Conservation (phyloP, 331 rosid species). For the Quercus lobata region DNA sequence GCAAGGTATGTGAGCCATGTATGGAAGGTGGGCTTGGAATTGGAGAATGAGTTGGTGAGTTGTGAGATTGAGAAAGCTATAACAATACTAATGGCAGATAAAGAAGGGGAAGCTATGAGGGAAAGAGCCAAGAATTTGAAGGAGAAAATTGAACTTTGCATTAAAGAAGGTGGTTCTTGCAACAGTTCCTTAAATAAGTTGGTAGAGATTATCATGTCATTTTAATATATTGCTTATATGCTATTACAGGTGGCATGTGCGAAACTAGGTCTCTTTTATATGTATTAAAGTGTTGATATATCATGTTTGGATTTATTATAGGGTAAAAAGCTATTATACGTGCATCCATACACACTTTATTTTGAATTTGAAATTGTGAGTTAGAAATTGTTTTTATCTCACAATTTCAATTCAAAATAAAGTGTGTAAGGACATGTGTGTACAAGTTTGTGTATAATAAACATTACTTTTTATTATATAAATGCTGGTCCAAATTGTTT, state of each 20-base stretch:
- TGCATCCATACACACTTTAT: background rate
- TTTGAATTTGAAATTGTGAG: too few relatives aligned
- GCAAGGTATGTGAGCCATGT: background rate
- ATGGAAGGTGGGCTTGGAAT: background rate
- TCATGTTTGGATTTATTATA: background rate
- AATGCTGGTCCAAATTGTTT: too few relatives aligned
- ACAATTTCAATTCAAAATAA: too few relatives aligned
- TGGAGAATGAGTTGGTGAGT: background rate
- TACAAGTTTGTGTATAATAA: too few relatives aligned
- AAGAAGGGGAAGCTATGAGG: conserved; percentile 39
- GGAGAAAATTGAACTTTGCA: conserved; percentile 10
- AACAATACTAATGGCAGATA: background rate
- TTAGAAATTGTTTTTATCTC: too few relatives aligned
- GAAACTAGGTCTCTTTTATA: background rate
- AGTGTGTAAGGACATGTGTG: too few relatives aligned
- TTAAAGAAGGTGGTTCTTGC: conserved; percentile 27
- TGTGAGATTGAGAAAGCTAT: background rate
- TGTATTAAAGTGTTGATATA: background rate
- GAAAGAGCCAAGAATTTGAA: conserved; percentile 35
- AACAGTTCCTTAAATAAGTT: conserved; percentile 18
- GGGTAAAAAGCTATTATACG: background rate
- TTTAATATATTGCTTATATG: background rate
- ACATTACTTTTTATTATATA: too few relatives aligned
- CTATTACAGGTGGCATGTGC: background rate
- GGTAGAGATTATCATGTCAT: conserved; percentile 21